Conservation (phyloP, 495 filamentous ascomycete genomes). For the Aspergillus biplanus region DNA sequence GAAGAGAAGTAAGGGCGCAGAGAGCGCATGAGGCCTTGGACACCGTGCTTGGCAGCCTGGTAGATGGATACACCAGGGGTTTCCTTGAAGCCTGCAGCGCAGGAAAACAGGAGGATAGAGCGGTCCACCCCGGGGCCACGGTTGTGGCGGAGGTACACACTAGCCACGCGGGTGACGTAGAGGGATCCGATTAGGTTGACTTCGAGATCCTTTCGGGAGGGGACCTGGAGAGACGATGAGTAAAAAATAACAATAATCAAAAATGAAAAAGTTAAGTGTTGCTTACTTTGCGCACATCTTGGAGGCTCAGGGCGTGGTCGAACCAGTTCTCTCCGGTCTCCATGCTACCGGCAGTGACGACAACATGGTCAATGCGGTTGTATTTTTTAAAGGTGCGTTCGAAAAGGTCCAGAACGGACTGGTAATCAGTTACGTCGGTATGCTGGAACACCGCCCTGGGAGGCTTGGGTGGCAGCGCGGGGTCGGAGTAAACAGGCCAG, state of each 20-base stretch:
- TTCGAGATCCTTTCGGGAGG: slow-evolving; percentile 49
- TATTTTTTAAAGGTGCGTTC: slow-evolving; percentile 48
- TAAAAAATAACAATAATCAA: neutral
- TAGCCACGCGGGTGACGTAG: slow-evolving; percentile 49
- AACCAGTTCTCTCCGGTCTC: slow-evolving; percentile 50
- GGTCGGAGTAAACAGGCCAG: slow-evolving; percentile 33
- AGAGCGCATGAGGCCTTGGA: slow-evolving; percentile 53
- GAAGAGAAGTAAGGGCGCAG: slow-evolving; percentile 44
- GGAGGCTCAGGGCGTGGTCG: slow-evolving; percentile 43
- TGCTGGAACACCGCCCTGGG: slow-evolving; percentile 38
- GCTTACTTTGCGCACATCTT: slow-evolving; percentile 39
- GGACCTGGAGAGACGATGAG: slow-evolving; percentile 23
- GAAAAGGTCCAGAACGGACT: slow-evolving; percentile 47
- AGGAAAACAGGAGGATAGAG: slow-evolving; percentile 50
- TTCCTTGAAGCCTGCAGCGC: slow-evolving; percentile 50
- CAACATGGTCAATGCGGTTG: slow-evolving; percentile 54
- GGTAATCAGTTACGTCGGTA: slow-evolving; percentile 52
- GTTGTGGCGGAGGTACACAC: slow-evolving; percentile 51
- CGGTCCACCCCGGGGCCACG: slow-evolving; percentile 45
- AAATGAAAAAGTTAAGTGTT: neutral
- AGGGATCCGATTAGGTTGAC: slow-evolving; percentile 54
- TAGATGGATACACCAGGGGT: slow-evolving; percentile 53
- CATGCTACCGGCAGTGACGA: slow-evolving; percentile 55
- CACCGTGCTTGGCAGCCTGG: slow-evolving; percentile 53
- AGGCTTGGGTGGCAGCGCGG: slow-evolving; percentile 26